phyloP scores from a whole-genome alignment of 345 rosid genomes.

The Syzygium grande region DNA sequence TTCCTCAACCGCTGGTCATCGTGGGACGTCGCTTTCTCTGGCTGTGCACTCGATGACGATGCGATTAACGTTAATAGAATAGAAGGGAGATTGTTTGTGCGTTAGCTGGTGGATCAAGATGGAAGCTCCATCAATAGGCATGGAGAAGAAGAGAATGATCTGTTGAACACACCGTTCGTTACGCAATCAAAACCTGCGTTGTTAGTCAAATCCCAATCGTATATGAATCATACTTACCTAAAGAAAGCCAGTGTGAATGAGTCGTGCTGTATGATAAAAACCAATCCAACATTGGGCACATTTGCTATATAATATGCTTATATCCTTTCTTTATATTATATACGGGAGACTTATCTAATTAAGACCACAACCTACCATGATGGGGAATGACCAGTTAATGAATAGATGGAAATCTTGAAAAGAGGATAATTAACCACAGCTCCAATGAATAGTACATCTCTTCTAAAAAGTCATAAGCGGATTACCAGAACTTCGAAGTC shows the following conservation, averaged over 20 bases:
- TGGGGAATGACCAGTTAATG: too few species aligned
- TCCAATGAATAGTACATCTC: too few species aligned
- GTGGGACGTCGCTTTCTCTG: background rate
- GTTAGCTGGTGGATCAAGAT: background rate
- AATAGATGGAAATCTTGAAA: background rate
- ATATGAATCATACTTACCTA: background rate
- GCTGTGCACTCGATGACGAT: background rate
- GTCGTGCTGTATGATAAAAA: background rate
- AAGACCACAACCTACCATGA: background rate
- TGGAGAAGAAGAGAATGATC: background rate
- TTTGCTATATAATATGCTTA: background rate
- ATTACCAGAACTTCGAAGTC: too few species aligned
- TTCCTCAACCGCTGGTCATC: background rate
- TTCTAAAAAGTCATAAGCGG: background rate
- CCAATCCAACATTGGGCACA: background rate
- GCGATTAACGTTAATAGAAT: background rate
- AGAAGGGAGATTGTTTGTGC: background rate
- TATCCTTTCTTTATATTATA: background rate
- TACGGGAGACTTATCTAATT: background rate
- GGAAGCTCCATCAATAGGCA: too few species aligned
- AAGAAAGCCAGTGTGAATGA: background rate
- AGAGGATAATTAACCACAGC: too few species aligned
- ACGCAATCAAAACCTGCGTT: background rate
- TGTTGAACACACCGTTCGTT: background rate
- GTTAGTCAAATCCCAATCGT: background rate